A percentile compares a stretch with the other conserved stretches of the same genome.
Conservation (phyloP, 352 stramenopile genomes). For the Halophytophthora polymorphica region DNA sequence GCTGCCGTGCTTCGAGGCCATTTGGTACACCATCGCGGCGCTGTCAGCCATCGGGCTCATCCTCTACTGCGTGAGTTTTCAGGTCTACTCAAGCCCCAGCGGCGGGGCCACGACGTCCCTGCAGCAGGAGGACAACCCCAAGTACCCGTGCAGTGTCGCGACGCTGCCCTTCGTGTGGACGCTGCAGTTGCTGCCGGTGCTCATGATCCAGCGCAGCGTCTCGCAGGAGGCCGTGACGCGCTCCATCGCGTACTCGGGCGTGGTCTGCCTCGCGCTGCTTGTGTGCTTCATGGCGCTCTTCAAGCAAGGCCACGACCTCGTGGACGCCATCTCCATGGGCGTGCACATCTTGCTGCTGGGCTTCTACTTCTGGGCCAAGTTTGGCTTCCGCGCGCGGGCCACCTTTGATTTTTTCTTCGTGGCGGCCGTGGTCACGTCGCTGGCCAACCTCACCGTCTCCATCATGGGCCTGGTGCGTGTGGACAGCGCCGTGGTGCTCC, state of each 20-base stretch:
- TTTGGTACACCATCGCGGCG: slow-evolving; percentile 79
- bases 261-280: slow-evolving; percentile 50
- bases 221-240: slow-evolving; percentile 71
- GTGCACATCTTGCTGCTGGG: slow-evolving; percentile 53
- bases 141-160: slow-evolving; percentile 58
- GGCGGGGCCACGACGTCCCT: slow-evolving; percentile 13
- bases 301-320: slow-evolving; percentile 40
- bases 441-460: slow-evolving; percentile 48
- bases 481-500: slow-evolving; percentile 20
- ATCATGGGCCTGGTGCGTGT: slow-evolving; percentile 38
- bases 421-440: slow-evolving; percentile 40
- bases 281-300: slow-evolving; percentile 62
- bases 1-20: slow-evolving; percentile 82
- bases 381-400: slow-evolving; percentile 63
- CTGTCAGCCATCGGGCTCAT: slow-evolving; percentile 50
- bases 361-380: slow-evolving; percentile 84
- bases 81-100: slow-evolving; percentile 22
- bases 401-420: slow-evolving; percentile 87
- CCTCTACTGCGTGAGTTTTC: slow-evolving; percentile 54
- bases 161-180: slow-evolving; percentile 69
- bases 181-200: slow-evolving; percentile 73
- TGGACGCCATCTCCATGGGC: slow-evolving; percentile 48
- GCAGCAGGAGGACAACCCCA: slow-evolving; percentile 14
- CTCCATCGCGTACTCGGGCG: slow-evolving; percentile 66
- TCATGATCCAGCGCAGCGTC: slow-evolving; percentile 84